A percentile compares a stretch with the other conserved stretches of the same genome.
These are phyloP conservation scores for Theileria orientalis DNA, from an alignment of 169 alveolate genomes.

Conservation along the genomic window DNA sequence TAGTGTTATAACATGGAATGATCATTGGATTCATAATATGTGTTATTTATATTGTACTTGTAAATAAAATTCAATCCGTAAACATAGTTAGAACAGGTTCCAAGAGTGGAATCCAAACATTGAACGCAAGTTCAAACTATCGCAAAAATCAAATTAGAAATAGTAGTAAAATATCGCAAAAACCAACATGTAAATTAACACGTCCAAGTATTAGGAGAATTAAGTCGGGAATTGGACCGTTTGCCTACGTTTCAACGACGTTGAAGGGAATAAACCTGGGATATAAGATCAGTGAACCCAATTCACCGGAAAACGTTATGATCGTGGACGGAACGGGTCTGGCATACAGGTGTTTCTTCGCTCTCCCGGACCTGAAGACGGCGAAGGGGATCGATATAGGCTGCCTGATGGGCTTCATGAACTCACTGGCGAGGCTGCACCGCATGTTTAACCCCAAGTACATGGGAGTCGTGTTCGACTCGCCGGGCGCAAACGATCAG, in stretches of 20 bases:
- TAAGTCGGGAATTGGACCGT: not conserved
- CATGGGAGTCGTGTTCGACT: conserved; percentile 70
- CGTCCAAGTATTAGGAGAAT: not conserved
- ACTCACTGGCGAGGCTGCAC: conserved; percentile 68
- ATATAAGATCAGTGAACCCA: not conserved
- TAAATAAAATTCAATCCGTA: not conserved
- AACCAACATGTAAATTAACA: not conserved
- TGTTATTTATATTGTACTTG: not conserved
- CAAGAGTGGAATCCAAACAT: not conserved
- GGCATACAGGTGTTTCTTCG: conserved; percentile 75
- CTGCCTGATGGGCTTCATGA: conserved; percentile 74
- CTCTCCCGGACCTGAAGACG: conserved; percentile 71
- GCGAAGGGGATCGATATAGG: conserved; percentile 70
- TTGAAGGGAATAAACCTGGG: conserved; percentile 12
- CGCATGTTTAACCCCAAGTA: conserved; percentile 69
- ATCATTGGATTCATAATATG: not conserved
- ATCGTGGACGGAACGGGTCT: conserved; percentile 76
- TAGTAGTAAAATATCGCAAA: not conserved
- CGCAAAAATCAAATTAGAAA: not conserved
- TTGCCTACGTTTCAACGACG: conserved; percentile 1
- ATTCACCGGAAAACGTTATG: conserved; percentile 53
- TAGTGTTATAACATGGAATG: not conserved
- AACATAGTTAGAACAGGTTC: not conserved
- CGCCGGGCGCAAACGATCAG: conserved; percentile 72
- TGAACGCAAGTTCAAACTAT: not conserved